Base-by-base conservation (phyloP, 768 basidiomycete genomes). In the Grammothele lineata region DNA sequence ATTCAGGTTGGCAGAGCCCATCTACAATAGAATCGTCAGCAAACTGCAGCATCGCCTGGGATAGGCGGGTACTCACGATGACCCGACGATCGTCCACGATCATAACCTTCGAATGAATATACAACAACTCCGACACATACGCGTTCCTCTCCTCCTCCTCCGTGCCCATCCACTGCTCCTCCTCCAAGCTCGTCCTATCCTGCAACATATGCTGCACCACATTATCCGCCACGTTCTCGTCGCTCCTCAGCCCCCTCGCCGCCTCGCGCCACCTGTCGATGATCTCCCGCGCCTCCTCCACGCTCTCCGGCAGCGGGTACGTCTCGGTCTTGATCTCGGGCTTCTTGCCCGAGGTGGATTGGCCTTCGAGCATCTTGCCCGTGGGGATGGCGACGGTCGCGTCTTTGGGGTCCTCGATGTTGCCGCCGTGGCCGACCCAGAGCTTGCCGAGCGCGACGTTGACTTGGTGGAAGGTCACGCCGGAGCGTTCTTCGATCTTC, bases 1-100 rank as follows among this genome's bases (percentile, higher is more conserved):
- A 51, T 94, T 94, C 55, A 94, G 62, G 63, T 97, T 98, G 14
- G 95, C 93, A 34, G 89, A 92, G 26, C 95, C 94, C 76, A 93
- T 87, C 88, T 91, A 41, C 32, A 25, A 14, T 14, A 30, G 8
- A 30, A 30, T 7, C n/a, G 7, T 30, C 27, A 30, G 14, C 7
- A 30, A 30, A 7, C 14, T 7, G 27, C 14, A 14, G 14, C 27
- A 14, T 14, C 8, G 14, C 27, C 7, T 7, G 27, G 27, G 8
- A 7, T 7, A 30, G 8, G 14, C 8, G 14, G 9, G 22, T 1
- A 74, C 87, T 42, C 56, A 91, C 89, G 54, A 98, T 91, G 37
- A 96, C 92, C 27, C 84, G 75, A 25, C 80, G 75, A 61, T 97
- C 94, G 59, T 96, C 94, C 27, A 96, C 90, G 43, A 95, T 89